A percentile compares a stretch with the other conserved stretches of the same genome.
phyloP scores from a whole-genome alignment of 257 asterid genomes.

The Vinca minor region DNA sequence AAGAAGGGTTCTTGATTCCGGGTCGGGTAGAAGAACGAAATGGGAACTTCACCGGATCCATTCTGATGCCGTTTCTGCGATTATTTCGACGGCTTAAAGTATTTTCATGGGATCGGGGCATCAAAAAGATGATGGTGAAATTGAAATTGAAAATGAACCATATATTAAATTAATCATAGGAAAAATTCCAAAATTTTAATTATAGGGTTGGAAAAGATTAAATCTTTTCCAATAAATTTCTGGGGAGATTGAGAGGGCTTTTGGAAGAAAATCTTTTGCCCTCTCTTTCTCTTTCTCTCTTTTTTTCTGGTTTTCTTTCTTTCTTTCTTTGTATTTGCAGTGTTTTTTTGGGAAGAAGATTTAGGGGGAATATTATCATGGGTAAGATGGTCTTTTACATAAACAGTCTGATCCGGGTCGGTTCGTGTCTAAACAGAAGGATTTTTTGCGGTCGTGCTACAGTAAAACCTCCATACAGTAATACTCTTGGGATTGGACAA shows the following conservation, averaged over 20 bases:
- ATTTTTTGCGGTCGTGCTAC: too few species aligned
- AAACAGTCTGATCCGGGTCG: too few species aligned
- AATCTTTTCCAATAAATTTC: too few species aligned
- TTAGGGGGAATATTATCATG: too few species aligned
- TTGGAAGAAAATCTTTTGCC: conserved; percentile 15
- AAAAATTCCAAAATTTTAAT: conserved; percentile 18
- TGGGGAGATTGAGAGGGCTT: conserved; percentile 20
- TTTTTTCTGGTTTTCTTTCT: conserved; percentile 2
- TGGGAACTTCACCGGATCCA: conserved; percentile 72
- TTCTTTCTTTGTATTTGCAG: neutral
- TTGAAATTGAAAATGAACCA: too few species aligned
- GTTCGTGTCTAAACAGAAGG: too few species aligned
- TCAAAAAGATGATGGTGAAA: conserved; percentile 48
- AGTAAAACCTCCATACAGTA: too few species aligned
- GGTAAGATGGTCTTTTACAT: too few species aligned
- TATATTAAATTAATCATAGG: conserved; percentile 26
- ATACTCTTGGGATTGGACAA: too few species aligned
- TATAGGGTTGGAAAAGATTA: neutral
- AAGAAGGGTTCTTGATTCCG: conserved; percentile 42
- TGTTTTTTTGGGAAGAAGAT: neutral
- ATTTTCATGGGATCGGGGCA: conserved; percentile 95
- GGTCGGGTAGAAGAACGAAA: conserved; percentile 50
- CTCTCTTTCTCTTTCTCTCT: conserved; percentile 9
- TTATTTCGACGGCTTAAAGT: conserved; percentile 32
- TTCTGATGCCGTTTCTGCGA: conserved; percentile 17